Base-by-base conservation (phyloP, 441 rosid species). In the Pelargonium citronellum region DNA sequence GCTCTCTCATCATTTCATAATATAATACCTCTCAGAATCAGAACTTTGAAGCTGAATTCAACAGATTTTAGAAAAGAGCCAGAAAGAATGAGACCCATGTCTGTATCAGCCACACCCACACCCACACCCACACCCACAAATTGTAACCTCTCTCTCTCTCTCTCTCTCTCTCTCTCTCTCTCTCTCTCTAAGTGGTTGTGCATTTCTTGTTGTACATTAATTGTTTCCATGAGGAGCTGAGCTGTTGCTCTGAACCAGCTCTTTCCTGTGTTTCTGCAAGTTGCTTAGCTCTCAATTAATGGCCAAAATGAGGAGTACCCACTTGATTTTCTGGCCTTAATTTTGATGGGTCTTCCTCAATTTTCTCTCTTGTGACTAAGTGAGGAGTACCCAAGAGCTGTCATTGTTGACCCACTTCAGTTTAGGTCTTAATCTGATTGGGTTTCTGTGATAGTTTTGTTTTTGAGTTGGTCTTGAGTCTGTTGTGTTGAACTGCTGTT, bases 221-320 rank as follows among this genome's bases (percentile, higher is more conserved):
- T 55, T 55, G 61, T 3, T 55, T 55, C 39, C 61, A 15, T 13
- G 22, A 55, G 17, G 61, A 55, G 10, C 61, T 55, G 61, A 55
- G 61, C 61, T 55, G 61, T 55, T 15, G 7, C 22, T 55, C 61
- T 55, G 22, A 55, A 55, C 61, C 61, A 16, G 20, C 61, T 55
- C 22, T 17, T 55, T 55, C 61, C 16, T 55, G 22, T 15, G 22
- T 53, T 55, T 55, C 61, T 17, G 61, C 61, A 55, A 55, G 22
- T 55, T 55, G 61, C 10, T 55, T 55, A 27, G 61, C 61, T 55
- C 19, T 55, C 61, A 6, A 55, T 16, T 55, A 55, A 55, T 55
- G 61, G 19, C 19, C 61, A 16, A 55, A 55, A 16, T 55, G 61
- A 6, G 19, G 61, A 55, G 61, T 17, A 7, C 61, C 61, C 61